A percentile compares a stretch with the other conserved stretches of the same genome.
Conservation (phyloP, 2,329 filamentous ascomycete species). For the Claviceps arundinis region DNA sequence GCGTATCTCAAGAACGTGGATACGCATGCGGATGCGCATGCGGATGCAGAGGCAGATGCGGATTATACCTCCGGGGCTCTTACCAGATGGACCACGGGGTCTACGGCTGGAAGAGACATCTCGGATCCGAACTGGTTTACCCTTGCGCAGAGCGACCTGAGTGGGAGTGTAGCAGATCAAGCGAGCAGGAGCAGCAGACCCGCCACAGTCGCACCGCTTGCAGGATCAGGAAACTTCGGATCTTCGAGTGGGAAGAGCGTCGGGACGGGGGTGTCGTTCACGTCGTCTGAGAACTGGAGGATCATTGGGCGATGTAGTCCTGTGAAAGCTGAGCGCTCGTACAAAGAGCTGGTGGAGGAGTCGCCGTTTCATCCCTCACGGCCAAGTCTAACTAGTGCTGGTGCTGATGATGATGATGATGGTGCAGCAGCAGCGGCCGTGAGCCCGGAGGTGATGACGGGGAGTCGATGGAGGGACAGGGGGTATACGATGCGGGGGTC, state of each 20-base stretch:
- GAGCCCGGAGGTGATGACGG: constrained; percentile 7
- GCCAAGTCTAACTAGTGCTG: constrained; percentile 12
- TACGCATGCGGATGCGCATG: too few species aligned
- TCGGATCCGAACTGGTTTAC: constrained; percentile 11
- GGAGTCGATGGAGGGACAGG: constrained; percentile 5
- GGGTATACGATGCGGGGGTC: not conserved
- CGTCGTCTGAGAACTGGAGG: constrained; percentile 25
- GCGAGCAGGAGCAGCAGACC: constrained; percentile 10
- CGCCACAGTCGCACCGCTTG: constrained; percentile 6
- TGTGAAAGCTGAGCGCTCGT: constrained; percentile 17
- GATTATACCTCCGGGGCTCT: not conserved
- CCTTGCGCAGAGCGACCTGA: constrained; percentile 10
- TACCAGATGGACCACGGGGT: constrained; percentile 6
- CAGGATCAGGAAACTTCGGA: constrained; percentile 9
- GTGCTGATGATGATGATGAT: constrained; percentile 7
- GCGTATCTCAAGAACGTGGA: not conserved
- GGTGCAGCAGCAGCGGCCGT: not conserved
- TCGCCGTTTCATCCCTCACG: constrained; percentile 26
- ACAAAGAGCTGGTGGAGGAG: constrained; percentile 20
- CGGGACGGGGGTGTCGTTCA: constrained; percentile 19
- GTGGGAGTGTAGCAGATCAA: constrained; percentile 13
- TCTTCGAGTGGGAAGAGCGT: constrained; percentile 11
- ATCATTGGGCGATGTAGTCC: constrained; percentile 12
- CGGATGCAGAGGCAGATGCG: not conserved
- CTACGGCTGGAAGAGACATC: not conserved